Percentiles rank a stretch among this genome's conserved stretches.
Evolutionary conservation across 345 rosid genomes (phyloP).

Genomic region (Geranium rotundifolium): DNA sequence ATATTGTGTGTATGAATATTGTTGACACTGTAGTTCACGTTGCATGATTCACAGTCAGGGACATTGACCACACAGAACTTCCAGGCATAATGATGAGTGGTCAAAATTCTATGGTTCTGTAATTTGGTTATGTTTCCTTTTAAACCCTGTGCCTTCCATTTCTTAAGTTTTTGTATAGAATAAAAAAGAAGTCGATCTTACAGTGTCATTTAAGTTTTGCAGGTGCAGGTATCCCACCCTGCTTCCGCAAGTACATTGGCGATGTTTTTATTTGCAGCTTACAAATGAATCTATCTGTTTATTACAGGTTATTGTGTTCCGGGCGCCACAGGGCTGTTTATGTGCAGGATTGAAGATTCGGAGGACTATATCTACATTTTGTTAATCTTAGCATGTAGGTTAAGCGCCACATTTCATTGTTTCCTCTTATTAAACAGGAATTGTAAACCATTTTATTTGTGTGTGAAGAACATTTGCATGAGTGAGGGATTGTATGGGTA

Average conservation of each 20-base stretch:
- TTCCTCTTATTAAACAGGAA: no score
- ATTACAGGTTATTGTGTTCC: constrained; percentile 19
- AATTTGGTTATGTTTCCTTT: constrained; percentile 14
- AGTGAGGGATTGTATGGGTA: no score
- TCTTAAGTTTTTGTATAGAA: background rate
- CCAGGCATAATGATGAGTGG: background rate
- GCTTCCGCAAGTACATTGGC: constrained; percentile 13
- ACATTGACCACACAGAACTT: constrained; percentile 3
- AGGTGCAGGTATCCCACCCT: constrained; percentile 49
- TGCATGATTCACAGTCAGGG: constrained; percentile 20
- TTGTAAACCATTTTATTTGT: no score
- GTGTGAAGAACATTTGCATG: no score
- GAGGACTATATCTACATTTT: background rate
- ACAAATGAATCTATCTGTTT: constrained; percentile 15
- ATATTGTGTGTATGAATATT: constrained; percentile 1
- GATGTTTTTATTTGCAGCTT: constrained; percentile 18
- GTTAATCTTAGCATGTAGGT: no score
- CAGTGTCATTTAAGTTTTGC: constrained; percentile 23
- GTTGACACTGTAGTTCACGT: background rate
- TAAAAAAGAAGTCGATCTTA: background rate
- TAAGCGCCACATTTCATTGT: no score
- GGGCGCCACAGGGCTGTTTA: background rate
- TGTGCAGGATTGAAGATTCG: background rate
- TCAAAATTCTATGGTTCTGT: background rate
- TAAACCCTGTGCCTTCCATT: background rate